Evolutionary conservation across 768 basidiomycete species (phyloP), one percentile per base, ranked within the genome.

Genomic region (Dioszegia crocea): DNA sequence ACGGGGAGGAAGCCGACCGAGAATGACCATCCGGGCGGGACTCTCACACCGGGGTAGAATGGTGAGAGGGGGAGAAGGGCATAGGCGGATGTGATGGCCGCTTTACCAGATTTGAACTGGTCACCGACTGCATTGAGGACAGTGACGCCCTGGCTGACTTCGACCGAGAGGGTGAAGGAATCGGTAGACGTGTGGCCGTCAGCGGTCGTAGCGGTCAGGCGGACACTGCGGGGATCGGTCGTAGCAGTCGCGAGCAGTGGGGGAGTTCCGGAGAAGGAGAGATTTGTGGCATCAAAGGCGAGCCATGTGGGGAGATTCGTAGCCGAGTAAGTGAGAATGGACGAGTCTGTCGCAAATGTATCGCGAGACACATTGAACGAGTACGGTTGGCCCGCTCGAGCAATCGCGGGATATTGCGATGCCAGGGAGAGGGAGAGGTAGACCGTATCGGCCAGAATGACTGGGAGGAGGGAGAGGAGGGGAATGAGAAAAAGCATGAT

Each of bases 21-120:
- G 78, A 94, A 97, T 0, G 88, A 89, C 91, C 91, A 94, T 44
- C 79, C 76, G 6, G 83, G 83, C 0, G 90, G 91, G 10, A 94
- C 83, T 50, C 91, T 81, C 56, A 96, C 72, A 21, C 78, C 75
- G 2, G 76, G 77, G 54, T 72, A 73, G 36, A 68, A 48, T 82
- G 79, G 55, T 86, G 85, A 64, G n/a, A 29, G 26, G 53, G 80
- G 79, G 2, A 81, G 76, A n/a, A 83, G 79, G 39, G 89, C 77
- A 56, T 84, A 75, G 33, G 89, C 87, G 4, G 90, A 91, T 3
- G 88, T 88, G 51, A 93, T 78, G 5, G 86, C 83, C 10, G 82
- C 80, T 59, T 85, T 86, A 44, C 80, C 79, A 11, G 79, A 64
- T 24, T 77, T 76, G 75, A 94, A 87, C 69, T 94, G 91, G 17